Evolutionary conservation across 345 rosid species (phyloP).

Genomic region (Pistacia vera): DNA sequence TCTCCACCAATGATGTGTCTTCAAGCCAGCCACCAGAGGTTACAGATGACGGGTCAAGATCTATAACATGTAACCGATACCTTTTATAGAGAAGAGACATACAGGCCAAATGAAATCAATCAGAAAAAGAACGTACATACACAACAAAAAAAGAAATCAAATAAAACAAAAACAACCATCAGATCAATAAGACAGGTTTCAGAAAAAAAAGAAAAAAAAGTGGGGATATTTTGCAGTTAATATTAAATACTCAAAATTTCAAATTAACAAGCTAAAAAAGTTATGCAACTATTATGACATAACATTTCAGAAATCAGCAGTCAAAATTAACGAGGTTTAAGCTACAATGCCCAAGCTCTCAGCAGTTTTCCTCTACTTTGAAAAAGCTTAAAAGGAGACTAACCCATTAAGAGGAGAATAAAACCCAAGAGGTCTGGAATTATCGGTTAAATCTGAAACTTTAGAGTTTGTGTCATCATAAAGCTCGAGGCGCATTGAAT

Average conservation of each 20-base stretch:
- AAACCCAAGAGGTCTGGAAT: constrained; percentile 71
- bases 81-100: constrained; percentile 32
- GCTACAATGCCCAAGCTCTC: no score
- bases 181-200: neutral
- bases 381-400: neutral
- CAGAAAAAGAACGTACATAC: no score
- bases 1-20: constrained; percentile 88
- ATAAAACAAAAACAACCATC: neutral
- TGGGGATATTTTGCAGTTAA: no score
- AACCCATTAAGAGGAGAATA: constrained; percentile 84
- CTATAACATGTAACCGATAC: constrained; percentile 75
- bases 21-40: constrained; percentile 97
- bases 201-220: neutral
- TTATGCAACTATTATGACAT: no score
- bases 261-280: no score
- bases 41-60: constrained; percentile 87
- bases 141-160: neutral
- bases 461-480: constrained; percentile 75
- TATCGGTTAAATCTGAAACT: constrained; percentile 52
- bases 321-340: no score
- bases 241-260: no score
- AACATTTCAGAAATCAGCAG: no score
- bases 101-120: neutral
- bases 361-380: no score
- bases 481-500: constrained; percentile 75